These are phyloP conservation scores for Lophium mytilinum DNA, from an alignment of 495 filamentous ascomycete species.

Conservation along the genomic window DNA sequence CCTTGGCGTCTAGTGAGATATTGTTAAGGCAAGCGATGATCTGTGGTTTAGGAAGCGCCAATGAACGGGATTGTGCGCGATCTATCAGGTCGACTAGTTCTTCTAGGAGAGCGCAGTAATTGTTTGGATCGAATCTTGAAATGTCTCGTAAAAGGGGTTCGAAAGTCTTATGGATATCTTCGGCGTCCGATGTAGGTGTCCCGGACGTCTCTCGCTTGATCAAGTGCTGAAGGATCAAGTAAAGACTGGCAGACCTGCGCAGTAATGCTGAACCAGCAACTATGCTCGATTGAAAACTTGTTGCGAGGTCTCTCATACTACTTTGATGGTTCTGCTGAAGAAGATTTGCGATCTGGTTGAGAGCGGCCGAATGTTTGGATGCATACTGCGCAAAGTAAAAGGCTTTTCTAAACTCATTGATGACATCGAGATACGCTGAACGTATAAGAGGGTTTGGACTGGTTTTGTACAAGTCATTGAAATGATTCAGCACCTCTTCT, in stretches of 20 bases:
- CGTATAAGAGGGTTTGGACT: conserved; percentile 30
- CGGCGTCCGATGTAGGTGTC: no score
- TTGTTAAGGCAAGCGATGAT: neutral
- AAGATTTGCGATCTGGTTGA: no score
- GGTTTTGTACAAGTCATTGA: neutral
- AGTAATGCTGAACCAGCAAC: neutral
- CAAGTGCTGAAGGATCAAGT: neutral
- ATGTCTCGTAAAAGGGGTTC: neutral
- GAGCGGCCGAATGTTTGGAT: no score
- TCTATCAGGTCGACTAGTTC: neutral
- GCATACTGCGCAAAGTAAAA: no score
- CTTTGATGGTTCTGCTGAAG: no score
- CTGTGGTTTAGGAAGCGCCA: neutral
- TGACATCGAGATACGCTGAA: conserved; percentile 27
- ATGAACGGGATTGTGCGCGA: neutral
- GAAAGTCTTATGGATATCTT: neutral
- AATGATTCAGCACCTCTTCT: neutral
- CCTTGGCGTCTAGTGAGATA: neutral
- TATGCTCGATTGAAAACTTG: no score
- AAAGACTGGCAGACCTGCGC: neutral
- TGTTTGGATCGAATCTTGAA: neutral
- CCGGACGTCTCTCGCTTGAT: neutral
- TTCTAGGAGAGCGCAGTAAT: neutral
- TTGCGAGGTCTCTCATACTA: no score
- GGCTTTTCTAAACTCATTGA: neutral